phyloP scores from a whole-genome alignment of 768 basidiomycete species.

The Leccinellum rugosiceps region DNA sequence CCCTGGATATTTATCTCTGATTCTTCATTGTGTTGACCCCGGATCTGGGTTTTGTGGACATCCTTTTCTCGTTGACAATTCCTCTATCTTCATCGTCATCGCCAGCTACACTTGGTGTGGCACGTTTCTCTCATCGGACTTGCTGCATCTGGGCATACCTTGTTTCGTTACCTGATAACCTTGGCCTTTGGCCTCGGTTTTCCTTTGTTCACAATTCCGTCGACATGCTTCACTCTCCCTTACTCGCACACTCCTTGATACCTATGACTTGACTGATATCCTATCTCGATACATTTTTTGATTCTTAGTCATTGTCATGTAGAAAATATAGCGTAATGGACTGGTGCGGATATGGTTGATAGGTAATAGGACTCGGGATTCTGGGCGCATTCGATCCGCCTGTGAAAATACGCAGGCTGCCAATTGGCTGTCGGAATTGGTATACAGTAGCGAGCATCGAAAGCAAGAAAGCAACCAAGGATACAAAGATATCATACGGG shows the following conservation, averaged over 20 bases:
- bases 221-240: neutral
- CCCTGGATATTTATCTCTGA: constrained; percentile 14
- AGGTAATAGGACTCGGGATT: neutral
- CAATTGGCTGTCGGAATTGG: neutral
- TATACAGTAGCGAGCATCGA: neutral
- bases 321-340: constrained; percentile 4
- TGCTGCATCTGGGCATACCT: neutral
- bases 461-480: neutral
- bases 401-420: too few relatives aligned
- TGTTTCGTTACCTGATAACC: neutral
- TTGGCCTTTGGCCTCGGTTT: neutral
- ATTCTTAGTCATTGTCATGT: neutral
- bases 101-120: neutral
- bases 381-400: too few relatives aligned
- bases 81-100: neutral
- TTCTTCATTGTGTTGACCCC: constrained; percentile 3
- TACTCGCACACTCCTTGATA: constrained; percentile 8
- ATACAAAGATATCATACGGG: neutral
- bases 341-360: neutral
- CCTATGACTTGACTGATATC: constrained; percentile 2
- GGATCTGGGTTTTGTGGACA: constrained; percentile 10
- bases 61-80: neutral
- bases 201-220: neutral
- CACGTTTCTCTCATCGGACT: constrained; percentile 5
- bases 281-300: neutral